Conservation (phyloP, 306 rosid genomes). For the Quercus cerris region DNA sequence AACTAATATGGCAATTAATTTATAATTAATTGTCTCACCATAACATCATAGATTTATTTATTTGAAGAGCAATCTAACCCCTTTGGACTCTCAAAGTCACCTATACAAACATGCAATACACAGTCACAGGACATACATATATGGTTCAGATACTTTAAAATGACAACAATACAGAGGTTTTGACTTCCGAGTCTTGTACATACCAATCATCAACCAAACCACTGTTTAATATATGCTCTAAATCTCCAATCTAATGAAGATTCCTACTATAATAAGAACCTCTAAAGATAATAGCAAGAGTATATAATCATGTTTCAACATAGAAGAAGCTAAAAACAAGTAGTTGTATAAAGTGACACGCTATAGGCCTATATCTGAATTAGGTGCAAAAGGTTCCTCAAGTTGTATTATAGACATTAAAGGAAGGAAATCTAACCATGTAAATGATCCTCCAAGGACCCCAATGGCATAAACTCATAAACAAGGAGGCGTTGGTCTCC, state of each 20-base stretch:
- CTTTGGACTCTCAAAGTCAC: background rate
- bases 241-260: background rate
- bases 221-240: background rate
- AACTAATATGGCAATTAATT: background rate
- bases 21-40: background rate
- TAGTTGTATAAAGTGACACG: background rate
- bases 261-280: background rate
- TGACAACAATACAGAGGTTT: background rate
- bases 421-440: constrained; percentile 69
- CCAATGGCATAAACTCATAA: constrained; percentile 96
- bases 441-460: constrained; percentile 98
- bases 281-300: background rate
- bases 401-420: constrained; percentile 7
- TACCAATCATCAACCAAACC: background rate
- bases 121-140: background rate
- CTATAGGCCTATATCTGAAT: background rate
- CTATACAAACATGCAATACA: background rate
- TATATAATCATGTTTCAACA: background rate
- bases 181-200: background rate
- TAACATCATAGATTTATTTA: background rate
- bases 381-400: background rate
- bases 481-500: constrained; percentile 86
- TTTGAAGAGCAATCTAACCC: background rate
- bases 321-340: background rate
- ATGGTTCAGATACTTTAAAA: background rate